These are phyloP conservation scores for Lachancea thermotolerans DNA, from an alignment of 805 yeast genomes.

Conservation along the genomic window DNA sequence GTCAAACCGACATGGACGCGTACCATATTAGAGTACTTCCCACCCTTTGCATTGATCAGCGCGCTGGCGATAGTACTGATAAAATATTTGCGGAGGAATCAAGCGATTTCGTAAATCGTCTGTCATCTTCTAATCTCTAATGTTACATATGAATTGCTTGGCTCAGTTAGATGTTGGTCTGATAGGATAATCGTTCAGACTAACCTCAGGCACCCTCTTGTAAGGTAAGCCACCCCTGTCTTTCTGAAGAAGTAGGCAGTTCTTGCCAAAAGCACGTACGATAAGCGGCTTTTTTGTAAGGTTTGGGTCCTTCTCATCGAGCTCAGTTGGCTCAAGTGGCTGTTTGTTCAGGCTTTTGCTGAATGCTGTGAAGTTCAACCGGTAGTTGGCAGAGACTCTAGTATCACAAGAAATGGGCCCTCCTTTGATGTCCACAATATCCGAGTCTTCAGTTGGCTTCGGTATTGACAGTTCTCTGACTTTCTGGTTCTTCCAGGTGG, in stretches of 20 bases:
- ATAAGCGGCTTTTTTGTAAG: slow-evolving; percentile 21
- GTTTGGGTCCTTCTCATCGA: slow-evolving; percentile 10
- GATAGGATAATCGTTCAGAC: slow-evolving; percentile 24
- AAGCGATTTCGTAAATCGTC: not conserved
- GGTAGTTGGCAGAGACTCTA: slow-evolving; percentile 17
- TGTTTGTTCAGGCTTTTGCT: slow-evolving; percentile 21
- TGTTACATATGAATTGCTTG: slow-evolving; percentile 2
- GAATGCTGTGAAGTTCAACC: slow-evolving; percentile 23
- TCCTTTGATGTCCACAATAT: slow-evolving; percentile 24
- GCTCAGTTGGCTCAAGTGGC: slow-evolving; percentile 26
- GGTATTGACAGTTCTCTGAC: slow-evolving; percentile 16
- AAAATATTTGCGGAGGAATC: slow-evolving; percentile 13
- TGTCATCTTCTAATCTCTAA: not conserved
- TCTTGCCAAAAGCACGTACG: slow-evolving; percentile 31
- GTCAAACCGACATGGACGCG: slow-evolving; percentile 35
- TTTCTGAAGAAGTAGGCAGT: slow-evolving; percentile 24
- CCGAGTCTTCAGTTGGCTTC: slow-evolving; percentile 17
- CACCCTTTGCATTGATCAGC: slow-evolving; percentile 36
- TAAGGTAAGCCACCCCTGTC: slow-evolving; percentile 34
- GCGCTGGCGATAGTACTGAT: slow-evolving; percentile 26
- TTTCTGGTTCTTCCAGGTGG: slow-evolving; percentile 16
- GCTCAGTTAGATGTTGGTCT: slow-evolving; percentile 3
- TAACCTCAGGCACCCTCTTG: slow-evolving; percentile 28
- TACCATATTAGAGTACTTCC: slow-evolving; percentile 33
- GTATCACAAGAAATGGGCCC: slow-evolving; percentile 28